These are phyloP conservation scores for Phytophthora macrochlamydospora DNA, from an alignment of 352 stramenopile species.

Conservation along the genomic window DNA sequence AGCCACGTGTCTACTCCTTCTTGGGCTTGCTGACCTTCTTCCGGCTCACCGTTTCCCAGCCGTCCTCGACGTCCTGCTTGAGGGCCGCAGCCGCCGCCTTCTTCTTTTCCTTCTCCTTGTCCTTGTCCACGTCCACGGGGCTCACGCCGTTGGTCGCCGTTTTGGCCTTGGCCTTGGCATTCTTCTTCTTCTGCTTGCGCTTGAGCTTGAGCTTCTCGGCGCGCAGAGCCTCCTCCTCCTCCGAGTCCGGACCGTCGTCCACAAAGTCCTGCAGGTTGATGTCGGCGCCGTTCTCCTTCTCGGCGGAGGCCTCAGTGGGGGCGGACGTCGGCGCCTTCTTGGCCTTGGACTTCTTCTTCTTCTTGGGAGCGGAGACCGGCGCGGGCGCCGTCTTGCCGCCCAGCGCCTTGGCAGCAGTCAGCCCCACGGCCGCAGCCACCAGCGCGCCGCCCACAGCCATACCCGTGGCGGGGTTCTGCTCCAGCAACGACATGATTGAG, in stretches of 20 bases:
- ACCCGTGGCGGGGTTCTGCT: constrained; percentile 62
- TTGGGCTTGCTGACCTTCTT: constrained; percentile 70
- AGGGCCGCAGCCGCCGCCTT: constrained; percentile 40
- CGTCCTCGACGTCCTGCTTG: constrained; percentile 76
- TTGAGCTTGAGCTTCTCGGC: constrained; percentile 82
- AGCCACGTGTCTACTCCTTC: constrained; percentile 53
- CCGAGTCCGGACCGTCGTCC: constrained; percentile 76
- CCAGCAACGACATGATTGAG: constrained; percentile 63
- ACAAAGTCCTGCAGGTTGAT: constrained; percentile 83
- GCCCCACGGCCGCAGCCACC: constrained; percentile 67
- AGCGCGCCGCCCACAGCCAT: constrained; percentile 74
- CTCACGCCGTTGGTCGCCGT: constrained; percentile 23
- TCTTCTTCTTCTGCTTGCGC: constrained; percentile 84
- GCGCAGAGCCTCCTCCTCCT: constrained; percentile 79
- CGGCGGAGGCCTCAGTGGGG: constrained; percentile 14
- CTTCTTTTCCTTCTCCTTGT: constrained; percentile 64
- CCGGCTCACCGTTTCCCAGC: constrained; percentile 78
- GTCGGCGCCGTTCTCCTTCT: constrained; percentile 34
- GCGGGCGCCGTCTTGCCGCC: constrained; percentile 38
- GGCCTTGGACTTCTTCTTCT: constrained; percentile 71
- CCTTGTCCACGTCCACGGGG: constrained; percentile 32
- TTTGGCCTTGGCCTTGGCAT: constrained; percentile 70
- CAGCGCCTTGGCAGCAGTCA: constrained; percentile 73
- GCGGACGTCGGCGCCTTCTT: constrained; percentile 37
- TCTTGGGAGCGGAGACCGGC: constrained; percentile 32